Base-by-base conservation (phyloP, 768 basidiomycete species). In the Grammothele lineata region DNA sequence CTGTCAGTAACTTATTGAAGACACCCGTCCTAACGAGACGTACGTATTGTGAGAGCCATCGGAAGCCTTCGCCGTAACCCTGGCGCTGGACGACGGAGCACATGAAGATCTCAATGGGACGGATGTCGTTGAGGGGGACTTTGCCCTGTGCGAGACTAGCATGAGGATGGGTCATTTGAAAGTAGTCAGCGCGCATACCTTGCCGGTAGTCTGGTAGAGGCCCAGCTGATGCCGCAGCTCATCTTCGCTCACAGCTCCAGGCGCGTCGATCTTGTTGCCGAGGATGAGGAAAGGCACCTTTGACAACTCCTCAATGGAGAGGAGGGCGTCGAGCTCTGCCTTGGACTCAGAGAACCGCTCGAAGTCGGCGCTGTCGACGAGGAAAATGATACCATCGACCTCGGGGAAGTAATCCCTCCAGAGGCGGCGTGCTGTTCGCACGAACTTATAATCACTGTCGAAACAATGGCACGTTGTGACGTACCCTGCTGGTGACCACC, bases 381-480 rank as follows among this genome's bases (percentile, higher is more conserved):
- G 77, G 81, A 98, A 99, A 62, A 98, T 84, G 60, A 99, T 97
- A 15, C 92, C 95, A 60, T 99, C 93, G 35, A 98, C 96, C 68
- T 98, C 96, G 40, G 96, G 96, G 84, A 99, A 98, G 74, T 98
- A 99, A 70, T 99, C 94, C 48, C 93, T 84, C 96, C 96, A 99
- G 65, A 98, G 85, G 57, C 96, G 91, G 57, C 96, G 94, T 44
- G 96, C 96, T 82, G 59, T 23, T 25, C 34, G 21, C 36, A 43
- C 11, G 37, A 43, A 18, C 33, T 42, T 25, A 46, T 47, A 40
- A 26, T 37, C 25, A 25, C 15, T 6, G 19, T 9, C 9, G 34
- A n/a, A n/a, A 11, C 12, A 15, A 21, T 37, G 10, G 33, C 37
- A 45, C 14, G 26, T 23, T 32, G 21, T 35, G 6, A 62, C 74